These are phyloP conservation scores for Pichia heedii DNA, from an alignment of 805 yeast genomes.

Conservation along the genomic window DNA sequence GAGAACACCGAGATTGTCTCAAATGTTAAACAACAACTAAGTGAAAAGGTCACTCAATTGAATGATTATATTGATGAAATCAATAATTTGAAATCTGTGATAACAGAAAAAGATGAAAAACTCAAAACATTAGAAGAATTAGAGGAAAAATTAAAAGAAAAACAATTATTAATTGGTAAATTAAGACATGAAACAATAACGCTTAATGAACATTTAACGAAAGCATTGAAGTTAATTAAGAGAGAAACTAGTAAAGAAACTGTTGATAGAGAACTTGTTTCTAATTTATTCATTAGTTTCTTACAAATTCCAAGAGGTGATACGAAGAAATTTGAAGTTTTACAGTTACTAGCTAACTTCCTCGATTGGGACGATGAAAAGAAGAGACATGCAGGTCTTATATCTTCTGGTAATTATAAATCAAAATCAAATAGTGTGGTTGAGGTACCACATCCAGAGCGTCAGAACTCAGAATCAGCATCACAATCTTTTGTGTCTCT, in stretches of 20 bases:
- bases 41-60: slow-evolving; percentile 14
- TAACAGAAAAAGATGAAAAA: slow-evolving; percentile 15
- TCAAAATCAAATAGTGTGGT: slow-evolving; percentile 27
- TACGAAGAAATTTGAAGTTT: slow-evolving; percentile 87
- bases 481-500: slow-evolving; percentile 49
- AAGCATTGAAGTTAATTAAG: slow-evolving; percentile 77
- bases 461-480: slow-evolving; percentile 7
- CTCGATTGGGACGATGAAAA: slow-evolving; percentile 84
- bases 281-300: slow-evolving; percentile 79
- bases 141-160: slow-evolving; percentile 53
- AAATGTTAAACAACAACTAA: slow-evolving; percentile 12
- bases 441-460: slow-evolving; percentile 16
- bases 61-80: slow-evolving; percentile 17
- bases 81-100: slow-evolving; percentile 2
- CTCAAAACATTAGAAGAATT: slow-evolving; percentile 26
- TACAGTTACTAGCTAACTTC: slow-evolving; percentile 72
- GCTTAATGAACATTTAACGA: slow-evolving; percentile 89
- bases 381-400: slow-evolving; percentile 65
- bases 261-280: slow-evolving; percentile 81
- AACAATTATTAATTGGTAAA: slow-evolving; percentile 77
- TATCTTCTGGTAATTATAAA: slow-evolving; percentile 20
- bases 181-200: slow-evolving; percentile 91
- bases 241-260: slow-evolving; percentile 65
- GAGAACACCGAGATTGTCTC: slow-evolving; percentile 19
- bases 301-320: slow-evolving; percentile 86